Base-by-base conservation (phyloP, 2,329 filamentous ascomycete genomes). In the Diaporthe capsici region DNA sequence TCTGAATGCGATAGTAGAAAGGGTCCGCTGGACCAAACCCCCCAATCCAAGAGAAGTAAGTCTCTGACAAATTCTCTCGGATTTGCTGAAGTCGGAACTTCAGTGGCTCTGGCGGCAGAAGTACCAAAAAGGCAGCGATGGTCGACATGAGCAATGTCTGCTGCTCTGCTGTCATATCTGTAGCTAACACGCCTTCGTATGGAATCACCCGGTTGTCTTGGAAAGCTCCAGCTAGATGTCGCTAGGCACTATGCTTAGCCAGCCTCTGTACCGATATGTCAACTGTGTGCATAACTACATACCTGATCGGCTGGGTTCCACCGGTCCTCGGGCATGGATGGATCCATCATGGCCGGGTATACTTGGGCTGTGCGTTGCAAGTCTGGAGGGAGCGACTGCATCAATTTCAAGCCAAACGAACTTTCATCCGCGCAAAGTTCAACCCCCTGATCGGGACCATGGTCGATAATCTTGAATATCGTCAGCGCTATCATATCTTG, bases 31-130 rank as follows among this genome's bases (percentile, higher is more conserved):
- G 87, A 0, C 87, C 90, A 77, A 86, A 93, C 0, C 90, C 91
- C 7, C 94, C 94, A 73, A 96, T 95, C 93, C 94, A 96, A 81
- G 89, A 90, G 81, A 95, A 96, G 80, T 94, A 94, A 6, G 94
- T 96, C 85, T 95, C 92, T 22, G 84, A 79, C 72, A 93, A 90
- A 81, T 90, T 88, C 4, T 82, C 80, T 70, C 87, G 85, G 58
- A 92, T 86, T 51, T 92, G 87, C 1, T 85, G 82, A 1, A 95
- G 82, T 20, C 90, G 89, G 6, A 90, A 81, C 67, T 86, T 80
- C 1, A 92, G 87, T 0, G 93, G 88, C 17, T 81, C 80, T 0
- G 83, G 79, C 0, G 94, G 94, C 0, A 95, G 88, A 77, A 94
- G 95, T 0, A 94, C 84, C 2, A 94, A 85, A 79, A 93, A 95